These are phyloP conservation scores for Fusarium succisae DNA, from an alignment of 2,329 filamentous ascomycete species.

Conservation along the genomic window DNA sequence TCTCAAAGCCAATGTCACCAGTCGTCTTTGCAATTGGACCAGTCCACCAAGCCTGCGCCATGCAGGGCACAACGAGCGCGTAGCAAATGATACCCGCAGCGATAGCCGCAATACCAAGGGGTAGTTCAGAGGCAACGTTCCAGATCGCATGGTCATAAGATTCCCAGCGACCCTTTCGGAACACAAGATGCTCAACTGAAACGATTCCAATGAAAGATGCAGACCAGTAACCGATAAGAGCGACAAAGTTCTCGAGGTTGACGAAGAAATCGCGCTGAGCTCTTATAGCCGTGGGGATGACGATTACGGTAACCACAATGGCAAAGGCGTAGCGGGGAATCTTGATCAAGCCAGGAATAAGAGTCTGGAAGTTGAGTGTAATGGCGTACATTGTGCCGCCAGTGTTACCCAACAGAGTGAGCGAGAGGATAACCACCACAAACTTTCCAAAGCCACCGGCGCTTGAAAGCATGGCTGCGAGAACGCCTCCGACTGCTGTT, in stretches of 20 bases:
- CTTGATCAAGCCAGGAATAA: conserved; percentile 64
- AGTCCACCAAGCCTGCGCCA: conserved; percentile 69
- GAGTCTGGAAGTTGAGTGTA: conserved; percentile 71
- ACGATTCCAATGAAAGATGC: conserved; percentile 63
- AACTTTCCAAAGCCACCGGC: conserved; percentile 71
- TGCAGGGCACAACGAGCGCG: conserved; percentile 65
- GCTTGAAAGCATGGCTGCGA: conserved; percentile 67
- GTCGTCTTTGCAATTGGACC: conserved; percentile 68
- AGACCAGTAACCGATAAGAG: conserved; percentile 68
- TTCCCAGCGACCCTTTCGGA: conserved; percentile 55
- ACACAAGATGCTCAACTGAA: conserved; percentile 58
- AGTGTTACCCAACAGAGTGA: conserved; percentile 68
- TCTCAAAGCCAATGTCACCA: conserved; percentile 73
- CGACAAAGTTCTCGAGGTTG: conserved; percentile 65
- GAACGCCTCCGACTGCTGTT: conserved; percentile 65
- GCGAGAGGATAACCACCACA: conserved; percentile 65
- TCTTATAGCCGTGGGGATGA: conserved; percentile 66
- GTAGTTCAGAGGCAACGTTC: conserved; percentile 57
- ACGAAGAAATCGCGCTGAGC: conserved; percentile 66
- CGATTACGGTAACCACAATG: conserved; percentile 64
- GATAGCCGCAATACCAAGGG: conserved; percentile 58
- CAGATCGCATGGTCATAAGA: conserved; percentile 59
- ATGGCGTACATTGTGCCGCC: conserved; percentile 69
- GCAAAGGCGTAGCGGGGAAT: conserved; percentile 68
- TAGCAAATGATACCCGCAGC: conserved; percentile 57